Evolutionary conservation across 2,329 filamentous ascomycete species (phyloP), one percentile per base, ranked within the genome.

Genomic region (Fusarium sacchari): DNA sequence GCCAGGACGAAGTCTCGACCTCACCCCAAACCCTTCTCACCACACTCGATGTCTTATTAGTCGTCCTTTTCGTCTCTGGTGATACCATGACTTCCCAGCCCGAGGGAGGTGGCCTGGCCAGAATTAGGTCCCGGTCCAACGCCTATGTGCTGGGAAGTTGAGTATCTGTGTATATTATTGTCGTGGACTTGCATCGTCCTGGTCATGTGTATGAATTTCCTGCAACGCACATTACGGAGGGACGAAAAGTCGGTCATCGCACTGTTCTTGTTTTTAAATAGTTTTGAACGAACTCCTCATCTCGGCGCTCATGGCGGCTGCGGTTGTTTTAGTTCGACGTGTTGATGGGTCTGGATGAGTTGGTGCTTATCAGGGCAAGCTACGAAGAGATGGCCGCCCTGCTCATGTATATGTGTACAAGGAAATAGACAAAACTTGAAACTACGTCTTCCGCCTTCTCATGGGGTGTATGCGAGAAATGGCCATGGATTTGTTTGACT

Each of bases 401-500:
- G 60, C 62, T 77, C 67, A 79, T 79, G 77, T 79, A 77, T 67
- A 72, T 79, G 61, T 80, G 77, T 80, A 80, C 77, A 77, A 78
- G 79, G 73, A 78, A 79, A 80, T 80, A 80, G 77, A 80, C 76
- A 75, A 73, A 73, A 73, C 71, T 43, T 75, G 64, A 78, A 70
- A 65, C 60, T 75, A 69, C 42, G 22, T 40, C 40, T 20, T 22
- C 32, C 26, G n/a, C 22, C 24, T 34, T 50, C 34, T 55, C 20
- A 53, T 64, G 46, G 26, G 17, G 3, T 46, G 7, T 58, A 22
- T 50, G 36, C 34, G 11, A 37, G n/a, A 18, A 43, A 39, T n/a
- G 37, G 26, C 37, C 5, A 12, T 28, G 22, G 34, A 18, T 20
- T 18, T 10, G 17, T 20, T n/a, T 22, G 34, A 60, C 46, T 28